Percentiles rank a stretch among this genome's conserved stretches.
These are phyloP conservation scores for Hirsutella minnesotensis DNA, from an alignment of 2,329 filamentous ascomycete species.

Conservation along the genomic window DNA sequence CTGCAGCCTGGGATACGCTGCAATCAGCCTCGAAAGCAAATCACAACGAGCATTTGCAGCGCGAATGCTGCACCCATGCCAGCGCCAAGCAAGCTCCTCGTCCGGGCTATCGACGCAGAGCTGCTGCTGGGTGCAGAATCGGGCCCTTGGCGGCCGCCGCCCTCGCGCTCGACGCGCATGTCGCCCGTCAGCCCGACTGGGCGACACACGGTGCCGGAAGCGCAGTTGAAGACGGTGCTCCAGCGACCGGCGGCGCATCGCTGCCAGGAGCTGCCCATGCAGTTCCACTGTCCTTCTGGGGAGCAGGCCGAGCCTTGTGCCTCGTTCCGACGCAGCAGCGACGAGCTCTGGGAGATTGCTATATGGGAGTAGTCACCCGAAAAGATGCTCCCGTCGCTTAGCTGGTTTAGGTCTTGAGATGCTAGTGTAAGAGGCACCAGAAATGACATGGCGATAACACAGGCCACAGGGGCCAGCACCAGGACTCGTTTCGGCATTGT, in stretches of 20 bases:
- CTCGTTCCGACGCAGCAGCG: constrained; percentile 13
- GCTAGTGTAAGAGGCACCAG: not conserved
- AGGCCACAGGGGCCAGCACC: not conserved
- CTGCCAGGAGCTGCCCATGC: constrained; percentile 36
- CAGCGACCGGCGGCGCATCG: constrained; percentile 36
- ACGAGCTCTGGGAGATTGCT: no score
- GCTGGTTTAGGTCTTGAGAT: not conserved
- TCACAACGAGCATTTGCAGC: no score
- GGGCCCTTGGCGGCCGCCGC: constrained; percentile 5
- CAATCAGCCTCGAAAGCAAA: no score
- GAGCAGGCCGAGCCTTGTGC: constrained; percentile 26
- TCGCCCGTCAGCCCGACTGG: constrained; percentile 30
- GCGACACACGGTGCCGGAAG: constrained; percentile 32
- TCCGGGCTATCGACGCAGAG: not conserved
- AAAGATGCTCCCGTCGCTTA: no score
- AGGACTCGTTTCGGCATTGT: no score
- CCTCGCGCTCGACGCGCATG: constrained; percentile 22
- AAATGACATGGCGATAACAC: not conserved
- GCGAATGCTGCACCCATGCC: not conserved
- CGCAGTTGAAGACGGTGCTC: constrained; percentile 30
- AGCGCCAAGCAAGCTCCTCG: not conserved
- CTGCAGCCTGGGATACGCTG: no score
- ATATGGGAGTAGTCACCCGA: no score
- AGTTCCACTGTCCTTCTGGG: constrained; percentile 42
- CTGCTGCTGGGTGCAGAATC: not conserved